Evolutionary conservation across 2,329 filamentous ascomycete genomes (phyloP).

Genomic region (Aspergillus spinulosporus): DNA sequence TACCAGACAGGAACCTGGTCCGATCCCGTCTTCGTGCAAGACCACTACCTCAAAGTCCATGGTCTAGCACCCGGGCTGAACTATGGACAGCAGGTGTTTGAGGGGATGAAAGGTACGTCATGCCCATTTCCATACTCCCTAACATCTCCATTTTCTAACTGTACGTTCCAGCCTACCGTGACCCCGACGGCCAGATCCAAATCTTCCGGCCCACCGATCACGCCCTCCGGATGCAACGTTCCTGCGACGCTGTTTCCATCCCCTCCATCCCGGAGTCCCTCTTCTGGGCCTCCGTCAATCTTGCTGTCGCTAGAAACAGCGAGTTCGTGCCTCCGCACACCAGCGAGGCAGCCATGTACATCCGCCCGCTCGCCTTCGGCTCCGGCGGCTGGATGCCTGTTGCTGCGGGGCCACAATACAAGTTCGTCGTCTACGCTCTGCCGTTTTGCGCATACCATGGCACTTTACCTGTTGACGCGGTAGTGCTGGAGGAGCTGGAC

Average conservation of each 20-base stretch:
- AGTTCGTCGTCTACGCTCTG: constrained; percentile 3
- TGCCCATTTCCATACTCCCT: background rate
- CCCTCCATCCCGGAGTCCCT: background rate
- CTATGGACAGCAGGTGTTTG: constrained; percentile 11
- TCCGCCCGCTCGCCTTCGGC: constrained; percentile 10
- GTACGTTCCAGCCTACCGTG: background rate
- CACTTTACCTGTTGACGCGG: background rate
- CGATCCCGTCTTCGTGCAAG: constrained; percentile 4
- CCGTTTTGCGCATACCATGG: constrained; percentile 7
- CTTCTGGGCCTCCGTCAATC: constrained; percentile 4
- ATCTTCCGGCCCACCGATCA: constrained; percentile 9
- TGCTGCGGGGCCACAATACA: background rate
- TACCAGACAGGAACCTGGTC: background rate
- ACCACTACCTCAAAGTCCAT: constrained; percentile 2
- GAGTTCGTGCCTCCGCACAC: constrained; percentile 4
- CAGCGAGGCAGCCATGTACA: constrained; percentile 6
- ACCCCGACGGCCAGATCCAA: constrained; percentile 1
- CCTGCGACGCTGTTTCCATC: constrained; percentile 3
- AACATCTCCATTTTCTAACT: background rate
- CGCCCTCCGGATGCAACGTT: background rate
- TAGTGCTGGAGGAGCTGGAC: constrained; percentile 13
- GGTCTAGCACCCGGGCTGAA: constrained; percentile 8
- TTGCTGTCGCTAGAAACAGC: constrained; percentile 3
- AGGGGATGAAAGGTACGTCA: constrained; percentile 7
- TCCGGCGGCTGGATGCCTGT: constrained; percentile 1